phyloP scores from a whole-genome alignment of 441 rosid species.

The Euphorbia neoarborescens region DNA sequence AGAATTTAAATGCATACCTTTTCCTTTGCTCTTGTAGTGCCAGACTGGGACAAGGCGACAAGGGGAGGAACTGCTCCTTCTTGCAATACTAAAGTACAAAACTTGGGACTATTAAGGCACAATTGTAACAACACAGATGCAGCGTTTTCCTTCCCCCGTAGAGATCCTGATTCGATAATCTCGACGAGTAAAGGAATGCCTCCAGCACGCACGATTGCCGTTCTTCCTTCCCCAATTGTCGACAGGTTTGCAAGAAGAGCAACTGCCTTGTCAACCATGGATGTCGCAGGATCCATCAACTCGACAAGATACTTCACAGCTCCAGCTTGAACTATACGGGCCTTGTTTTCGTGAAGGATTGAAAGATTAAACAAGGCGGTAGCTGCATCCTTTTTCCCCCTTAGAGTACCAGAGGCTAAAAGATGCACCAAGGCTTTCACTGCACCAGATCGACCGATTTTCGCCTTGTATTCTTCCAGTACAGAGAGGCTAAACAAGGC shows the following conservation, averaged over 20 bases:
- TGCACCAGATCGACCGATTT: conserved; percentile 76
- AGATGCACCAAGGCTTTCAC: conserved; percentile 69
- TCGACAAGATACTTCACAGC: conserved; percentile 69
- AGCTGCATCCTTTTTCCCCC: conserved; percentile 91
- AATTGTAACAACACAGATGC: conserved; percentile 72
- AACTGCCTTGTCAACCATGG: conserved; percentile 87
- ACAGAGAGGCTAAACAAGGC: conserved; percentile 71
- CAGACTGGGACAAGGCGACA: conserved; percentile 82
- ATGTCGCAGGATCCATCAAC: conserved; percentile 55
- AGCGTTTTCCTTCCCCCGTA: conserved; percentile 84
- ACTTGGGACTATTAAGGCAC: conserved; percentile 64
- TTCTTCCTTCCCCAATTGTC: conserved; percentile 64
- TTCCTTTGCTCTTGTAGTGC: conserved; percentile 89
- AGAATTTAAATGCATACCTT: conserved; percentile 44
- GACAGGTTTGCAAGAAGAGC: conserved; percentile 86
- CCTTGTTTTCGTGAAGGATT: conserved; percentile 78
- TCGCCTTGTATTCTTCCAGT: conserved; percentile 63
- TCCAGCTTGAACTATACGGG: conserved; percentile 85
- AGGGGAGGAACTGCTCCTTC: conserved; percentile 96
- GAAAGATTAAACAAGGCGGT: conserved; percentile 88
- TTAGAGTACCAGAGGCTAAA: conserved; percentile 60
- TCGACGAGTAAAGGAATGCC: conserved; percentile 77
- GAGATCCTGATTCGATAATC: conserved; percentile 74
- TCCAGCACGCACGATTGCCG: conserved; percentile 59
- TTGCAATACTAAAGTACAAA: conserved; percentile 78